phyloP scores from a whole-genome alignment of 2,329 filamentous ascomycete species.

The Paecilomyces dactylethromorphus region DNA sequence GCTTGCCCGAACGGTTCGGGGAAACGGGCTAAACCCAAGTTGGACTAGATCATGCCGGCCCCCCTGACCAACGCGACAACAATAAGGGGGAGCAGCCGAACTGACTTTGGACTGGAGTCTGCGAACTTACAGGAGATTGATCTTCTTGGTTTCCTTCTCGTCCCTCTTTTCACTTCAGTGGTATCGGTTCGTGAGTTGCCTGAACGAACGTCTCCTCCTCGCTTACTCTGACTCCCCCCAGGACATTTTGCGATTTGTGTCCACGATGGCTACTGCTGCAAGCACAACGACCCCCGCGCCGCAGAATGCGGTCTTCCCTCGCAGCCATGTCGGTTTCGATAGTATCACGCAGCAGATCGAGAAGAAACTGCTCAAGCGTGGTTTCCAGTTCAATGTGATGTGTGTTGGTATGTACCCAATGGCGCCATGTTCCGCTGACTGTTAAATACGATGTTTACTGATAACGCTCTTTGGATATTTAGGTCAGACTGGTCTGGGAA shows the following conservation, averaged over 20 bases:
- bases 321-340: slow-evolving; percentile 99
- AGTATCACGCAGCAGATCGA: slow-evolving; percentile 99
- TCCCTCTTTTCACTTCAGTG: slow-evolving; percentile 4
- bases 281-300: slow-evolving; percentile 40
- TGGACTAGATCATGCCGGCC: slow-evolving; percentile 17
- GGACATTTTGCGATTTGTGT: slow-evolving; percentile 23
- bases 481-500: slow-evolving; percentile 98
- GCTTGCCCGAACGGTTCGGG: background rate
- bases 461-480: slow-evolving; percentile 18
- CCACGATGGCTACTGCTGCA: slow-evolving; percentile 61
- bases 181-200: slow-evolving; percentile 8
- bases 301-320: slow-evolving; percentile 63
- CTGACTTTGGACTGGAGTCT: background rate
- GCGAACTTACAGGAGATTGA: slow-evolving; percentile 4
- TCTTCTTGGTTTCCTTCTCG: slow-evolving; percentile 7
- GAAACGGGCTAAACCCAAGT: slow-evolving; percentile 19
- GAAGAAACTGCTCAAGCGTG: slow-evolving; percentile 98
- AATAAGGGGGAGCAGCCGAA: slow-evolving; percentile 6
- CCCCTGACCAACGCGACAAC: slow-evolving; percentile 29
- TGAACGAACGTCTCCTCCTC: slow-evolving; percentile 6
- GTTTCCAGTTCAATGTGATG: slow-evolving; percentile 99
- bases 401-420: slow-evolving; percentile 75
- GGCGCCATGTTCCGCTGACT: background rate
- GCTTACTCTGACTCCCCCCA: slow-evolving; percentile 23
- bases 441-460: slow-evolving; percentile 3